Base-by-base conservation (phyloP, 2,329 filamentous ascomycete species). In the Drechslera avenae region DNA sequence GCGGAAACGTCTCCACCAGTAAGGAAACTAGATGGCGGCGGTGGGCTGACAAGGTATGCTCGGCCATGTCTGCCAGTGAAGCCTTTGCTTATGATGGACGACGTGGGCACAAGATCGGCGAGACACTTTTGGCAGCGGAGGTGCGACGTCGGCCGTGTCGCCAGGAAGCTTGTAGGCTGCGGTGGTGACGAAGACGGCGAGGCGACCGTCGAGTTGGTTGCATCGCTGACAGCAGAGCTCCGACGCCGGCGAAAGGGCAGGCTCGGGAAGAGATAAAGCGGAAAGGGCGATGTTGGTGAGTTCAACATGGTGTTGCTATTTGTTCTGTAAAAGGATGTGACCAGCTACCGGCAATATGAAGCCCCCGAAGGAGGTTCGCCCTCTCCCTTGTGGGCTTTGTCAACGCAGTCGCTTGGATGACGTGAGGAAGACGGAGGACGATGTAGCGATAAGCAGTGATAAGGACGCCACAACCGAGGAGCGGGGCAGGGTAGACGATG, bases 21-120 rank as follows among this genome's bases (percentile, higher is more conserved):
- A 35, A 53, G 39, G 57, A 40, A 67, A 64, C 37, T 68, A 56
- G 36, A 56, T 18, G 70, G 63, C 5, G 72, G 60, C 5, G 73
- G 69, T 2, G 81, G 78, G 1, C 81, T 75, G 26, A 87, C 83
- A 50, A 87, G 81, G 68, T 85, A 86, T 34, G 84, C 84, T 49
- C 84, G 82, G 5, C 84, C 84, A 66, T 86, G 81, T 14, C 84
- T 81, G 55, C 84, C 84, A 18, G 82, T 86, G 71, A 87, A 87
- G 46, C 84, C 84, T 73, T 86, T 86, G 73, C 76, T 81, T 62
- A 86, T 82, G 50, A 86, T 85, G 55, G 84, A 82, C 5, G 78
- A 78, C 13, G 81, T 80, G 46, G 82, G 76, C 56, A 83, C 82
- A 39, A 87, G 76, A 62, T 86, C 81, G 9, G 81, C 74, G 33